Evolutionary conservation across 805 yeast species (phyloP).

Genomic region (Wickerhamomyces strasburgensis): DNA sequence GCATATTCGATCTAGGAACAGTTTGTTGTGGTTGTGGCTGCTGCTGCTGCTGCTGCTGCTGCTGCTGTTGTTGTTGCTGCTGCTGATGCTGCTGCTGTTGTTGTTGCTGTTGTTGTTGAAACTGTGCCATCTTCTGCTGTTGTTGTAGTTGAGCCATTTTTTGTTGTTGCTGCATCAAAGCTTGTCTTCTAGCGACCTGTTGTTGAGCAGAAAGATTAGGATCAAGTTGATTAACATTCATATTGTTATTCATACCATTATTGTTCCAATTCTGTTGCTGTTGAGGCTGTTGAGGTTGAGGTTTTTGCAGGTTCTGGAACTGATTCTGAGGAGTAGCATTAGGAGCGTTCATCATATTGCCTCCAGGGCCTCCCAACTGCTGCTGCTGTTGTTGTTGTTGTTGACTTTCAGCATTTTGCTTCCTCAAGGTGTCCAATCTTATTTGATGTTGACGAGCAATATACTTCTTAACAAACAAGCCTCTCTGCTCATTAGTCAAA

Average conservation of each 20-base stretch:
- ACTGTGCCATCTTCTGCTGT: constrained; percentile 9
- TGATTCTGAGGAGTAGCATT: constrained; percentile 1
- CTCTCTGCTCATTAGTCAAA: constrained; percentile 23
- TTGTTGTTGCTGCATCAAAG: constrained; percentile 10
- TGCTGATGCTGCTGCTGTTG: constrained; percentile 8
- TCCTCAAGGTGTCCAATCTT: constrained; percentile 10
- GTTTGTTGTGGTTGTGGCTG: constrained; percentile 10
- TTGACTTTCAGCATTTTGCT: not conserved
- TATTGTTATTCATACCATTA: constrained; percentile 1
- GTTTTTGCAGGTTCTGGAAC: constrained; percentile 6
- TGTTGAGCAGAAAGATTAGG: too few relatives aligned
- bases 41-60: constrained; percentile 5
- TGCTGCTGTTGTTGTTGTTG: constrained; percentile 8
- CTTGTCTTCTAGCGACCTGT: constrained; percentile 12
- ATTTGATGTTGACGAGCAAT: constrained; percentile 24
- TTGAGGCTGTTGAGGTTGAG: constrained; percentile 9
- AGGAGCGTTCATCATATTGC: not conserved
- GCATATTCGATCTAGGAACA: not conserved
- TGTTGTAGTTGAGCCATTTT: constrained; percentile 20
- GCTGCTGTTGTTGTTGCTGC: constrained; percentile 8
- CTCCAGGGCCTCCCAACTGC: not conserved
- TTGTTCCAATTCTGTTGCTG: constrained; percentile 10
- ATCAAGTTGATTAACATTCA: constrained; percentile 3
- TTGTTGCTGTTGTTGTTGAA: constrained; percentile 8
- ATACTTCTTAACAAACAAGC: constrained; percentile 19